A percentile compares a stretch with the other conserved stretches of the same genome.
phyloP scores from a whole-genome alignment of 495 filamentous ascomycete genomes.

The Hypoxylon crocopeplum region DNA sequence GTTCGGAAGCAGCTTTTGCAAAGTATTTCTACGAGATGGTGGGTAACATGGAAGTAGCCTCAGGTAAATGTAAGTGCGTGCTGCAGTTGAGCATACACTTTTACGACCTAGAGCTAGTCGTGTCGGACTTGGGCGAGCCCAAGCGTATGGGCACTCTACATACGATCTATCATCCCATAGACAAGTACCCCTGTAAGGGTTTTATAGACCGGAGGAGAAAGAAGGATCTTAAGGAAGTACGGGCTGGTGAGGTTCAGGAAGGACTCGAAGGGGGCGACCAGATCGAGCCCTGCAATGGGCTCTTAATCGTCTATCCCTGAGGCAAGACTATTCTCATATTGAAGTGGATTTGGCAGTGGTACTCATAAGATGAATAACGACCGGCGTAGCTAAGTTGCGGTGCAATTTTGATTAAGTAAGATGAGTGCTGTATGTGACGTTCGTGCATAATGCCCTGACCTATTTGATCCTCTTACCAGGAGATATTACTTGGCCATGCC shows the following conservation, averaged over 20 bases:
- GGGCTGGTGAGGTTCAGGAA: neutral
- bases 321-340: neutral
- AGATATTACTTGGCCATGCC: neutral
- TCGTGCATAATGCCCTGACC: neutral
- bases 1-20: neutral
- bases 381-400: too few relatives aligned
- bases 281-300: neutral
- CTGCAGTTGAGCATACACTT: neutral
- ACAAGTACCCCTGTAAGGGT: neutral
- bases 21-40: neutral
- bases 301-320: neutral
- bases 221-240: neutral
- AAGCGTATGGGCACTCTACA: neutral
- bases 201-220: neutral
- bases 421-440: neutral
- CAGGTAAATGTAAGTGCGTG: neutral
- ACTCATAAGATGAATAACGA: too few relatives aligned
- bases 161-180: neutral
- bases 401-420: neutral
- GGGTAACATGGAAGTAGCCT: slow-evolving; percentile 8
- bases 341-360: too few relatives aligned
- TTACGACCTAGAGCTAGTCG: neutral
- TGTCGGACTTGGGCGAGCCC: neutral
- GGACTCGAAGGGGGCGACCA: neutral
- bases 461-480: slow-evolving; percentile 4